phyloP scores from a whole-genome alignment of 1,139 yeast genomes.

The Nakaseomyces uthaithaninus region DNA sequence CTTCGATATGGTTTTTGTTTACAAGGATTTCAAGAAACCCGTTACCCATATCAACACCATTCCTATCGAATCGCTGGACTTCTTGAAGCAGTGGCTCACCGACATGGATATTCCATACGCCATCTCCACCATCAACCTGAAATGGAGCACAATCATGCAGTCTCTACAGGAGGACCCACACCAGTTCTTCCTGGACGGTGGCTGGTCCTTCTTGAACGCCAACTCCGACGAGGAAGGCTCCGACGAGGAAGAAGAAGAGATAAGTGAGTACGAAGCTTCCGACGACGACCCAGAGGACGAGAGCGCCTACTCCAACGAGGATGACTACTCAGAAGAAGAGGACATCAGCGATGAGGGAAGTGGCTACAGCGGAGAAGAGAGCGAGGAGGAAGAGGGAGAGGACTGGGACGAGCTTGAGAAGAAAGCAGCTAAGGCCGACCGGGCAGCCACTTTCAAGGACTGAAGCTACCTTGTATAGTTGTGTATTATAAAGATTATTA shows the following conservation, averaged over 20 bases:
- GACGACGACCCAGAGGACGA: conserved; percentile 68
- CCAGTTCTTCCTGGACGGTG: conserved; percentile 88
- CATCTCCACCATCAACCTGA: conserved; percentile 92
- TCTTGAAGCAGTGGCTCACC: conserved; percentile 91
- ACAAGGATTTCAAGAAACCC: conserved; percentile 79
- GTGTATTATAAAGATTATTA: not conserved
- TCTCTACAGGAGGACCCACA: conserved; percentile 88
- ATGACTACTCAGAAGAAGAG: conserved; percentile 38
- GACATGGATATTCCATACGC: conserved; percentile 92
- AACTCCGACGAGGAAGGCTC: conserved; percentile 58
- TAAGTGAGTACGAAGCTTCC: conserved; percentile 37
- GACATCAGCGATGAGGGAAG: conserved; percentile 39
- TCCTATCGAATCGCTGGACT: conserved; percentile 87
- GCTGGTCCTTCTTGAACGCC: conserved; percentile 87
- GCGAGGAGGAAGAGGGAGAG: conserved; percentile 51
- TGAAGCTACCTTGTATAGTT: conserved; percentile 7
- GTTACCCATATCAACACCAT: conserved; percentile 91
- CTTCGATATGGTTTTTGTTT: conserved; percentile 90
- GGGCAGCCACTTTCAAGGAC: conserved; percentile 30
- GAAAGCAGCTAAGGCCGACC: conserved; percentile 47
- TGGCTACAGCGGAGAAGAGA: conserved; percentile 47
- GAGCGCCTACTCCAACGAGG: conserved; percentile 51
- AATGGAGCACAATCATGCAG: conserved; percentile 94
- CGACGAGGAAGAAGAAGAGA: conserved; percentile 45
- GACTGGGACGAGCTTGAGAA: conserved; percentile 71